Percentiles rank a stretch among this genome's conserved stretches.
phyloP scores from a whole-genome alignment of 805 yeast species.

The Candida ulmi region DNA sequence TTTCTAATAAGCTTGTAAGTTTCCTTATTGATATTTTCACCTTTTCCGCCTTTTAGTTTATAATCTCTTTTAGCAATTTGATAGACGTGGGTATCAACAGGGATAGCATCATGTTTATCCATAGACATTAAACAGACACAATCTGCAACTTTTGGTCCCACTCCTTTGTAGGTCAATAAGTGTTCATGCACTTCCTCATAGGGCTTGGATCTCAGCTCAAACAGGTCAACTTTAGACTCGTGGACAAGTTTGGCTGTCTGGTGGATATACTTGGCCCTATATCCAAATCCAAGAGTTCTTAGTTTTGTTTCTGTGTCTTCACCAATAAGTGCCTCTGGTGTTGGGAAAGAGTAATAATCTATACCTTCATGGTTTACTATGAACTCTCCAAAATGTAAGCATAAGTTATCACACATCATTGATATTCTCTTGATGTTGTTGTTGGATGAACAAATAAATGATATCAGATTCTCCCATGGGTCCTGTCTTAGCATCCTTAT shows the following conservation, averaged over 20 bases:
- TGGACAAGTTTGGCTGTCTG: conserved; percentile 56
- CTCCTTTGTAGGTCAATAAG: conserved; percentile 70
- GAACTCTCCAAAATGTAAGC: conserved; percentile 61
- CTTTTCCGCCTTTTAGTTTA: conserved; percentile 37
- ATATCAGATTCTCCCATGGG: conserved; percentile 92
- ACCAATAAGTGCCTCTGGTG: conserved; percentile 43
- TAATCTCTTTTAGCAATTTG: conserved; percentile 85
- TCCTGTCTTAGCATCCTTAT: conserved; percentile 86
- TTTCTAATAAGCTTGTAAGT: conserved; percentile 42
- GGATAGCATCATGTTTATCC: conserved; percentile 82
- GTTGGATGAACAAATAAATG: conserved; percentile 93
- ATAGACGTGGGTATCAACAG: conserved; percentile 93
- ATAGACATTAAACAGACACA: conserved; percentile 91
- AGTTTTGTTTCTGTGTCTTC: conserved; percentile 38
- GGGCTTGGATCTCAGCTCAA: conserved; percentile 36
- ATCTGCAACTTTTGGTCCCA: conserved; percentile 97
- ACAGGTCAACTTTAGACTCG: conserved; percentile 29
- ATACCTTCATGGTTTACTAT: conserved; percentile 49
- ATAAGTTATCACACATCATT: conserved; percentile 80
- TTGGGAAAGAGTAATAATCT: conserved; percentile 69
- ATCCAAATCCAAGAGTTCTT: conserved; percentile 65
- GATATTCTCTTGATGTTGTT: conserved; percentile 92
- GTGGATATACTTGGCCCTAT: conserved; percentile 82
- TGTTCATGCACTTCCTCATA: conserved; percentile 52
- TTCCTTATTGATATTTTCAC: conserved; percentile 24